Evolutionary conservation across 2,329 filamentous ascomycete genomes (phyloP), one percentile per base, ranked within the genome.

Genomic region (Fusarium sp.): DNA sequence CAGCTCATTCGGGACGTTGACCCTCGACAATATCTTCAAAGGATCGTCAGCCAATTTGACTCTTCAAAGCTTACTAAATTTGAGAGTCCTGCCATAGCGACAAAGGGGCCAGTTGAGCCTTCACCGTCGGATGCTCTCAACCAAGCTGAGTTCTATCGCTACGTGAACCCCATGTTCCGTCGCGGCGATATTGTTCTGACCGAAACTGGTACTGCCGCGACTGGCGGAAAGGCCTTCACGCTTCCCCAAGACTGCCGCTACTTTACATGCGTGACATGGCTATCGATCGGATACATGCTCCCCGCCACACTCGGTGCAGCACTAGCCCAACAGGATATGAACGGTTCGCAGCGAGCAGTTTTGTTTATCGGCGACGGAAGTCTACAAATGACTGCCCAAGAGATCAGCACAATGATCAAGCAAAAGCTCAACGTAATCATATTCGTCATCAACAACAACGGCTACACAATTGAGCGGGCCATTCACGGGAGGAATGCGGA

Each of bases 251-350:
- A 23, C 5, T 54, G 46, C 15, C 31, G 55, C 10, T 67, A 54
- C 15, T 67, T 68, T 0, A 67, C 64, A 5, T 65, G 55, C 10
- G 64, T 67, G 18, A 67, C 64, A 15, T 67, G 64, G 63, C 4
- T 67, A 8, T 67, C 64, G 3, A 67, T 67, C 37, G 64, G 64
- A 5, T 67, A 67, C n/a, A 67, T 67, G 64, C 63, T 67, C 7
- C 64, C 64, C 4, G 64, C 64, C 16, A 66, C 64, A 2, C 55
- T 67, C 4, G 64, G 64, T 33, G 64, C 42, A 15, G 64, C 63
- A 3, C 16, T 67, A 10, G 64, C 64, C 16, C 41, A 33, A 10
- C 63, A 55, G 5, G 64, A 67, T 21, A 38, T 25, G 9, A 35
- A 41, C 5, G 25, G 42, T 14, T 27, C 46, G 6, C 31, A 62